Percentiles rank a stretch among this genome's conserved stretches.
Evolutionary conservation across 2,329 filamentous ascomycete species (phyloP).

Genomic region (Trichoderma sp.): DNA sequence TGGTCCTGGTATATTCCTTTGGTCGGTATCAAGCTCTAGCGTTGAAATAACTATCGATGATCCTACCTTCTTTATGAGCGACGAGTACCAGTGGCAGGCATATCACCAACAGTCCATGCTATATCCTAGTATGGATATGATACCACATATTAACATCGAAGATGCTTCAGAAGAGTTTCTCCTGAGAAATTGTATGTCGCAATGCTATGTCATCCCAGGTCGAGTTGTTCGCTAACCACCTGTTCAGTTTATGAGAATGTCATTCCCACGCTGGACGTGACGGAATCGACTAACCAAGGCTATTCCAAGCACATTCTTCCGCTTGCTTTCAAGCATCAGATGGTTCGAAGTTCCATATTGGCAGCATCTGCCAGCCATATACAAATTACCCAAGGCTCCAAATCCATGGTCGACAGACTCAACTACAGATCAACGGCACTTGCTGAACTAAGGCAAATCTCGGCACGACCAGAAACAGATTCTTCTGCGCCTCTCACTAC

Average conservation of each 20-base stretch:
- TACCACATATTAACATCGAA: slow-evolving; percentile 4
- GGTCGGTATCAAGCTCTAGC: neutral
- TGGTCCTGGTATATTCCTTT: neutral
- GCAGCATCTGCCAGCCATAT: slow-evolving; percentile 10
- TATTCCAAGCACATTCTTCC: slow-evolving; percentile 4
- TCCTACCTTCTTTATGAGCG: neutral
- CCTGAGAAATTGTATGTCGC: neutral
- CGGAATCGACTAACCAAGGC: neutral
- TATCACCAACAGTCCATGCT: neutral
- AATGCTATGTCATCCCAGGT: too few relatives aligned
- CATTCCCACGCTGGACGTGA: slow-evolving; percentile 8
- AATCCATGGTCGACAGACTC: neutral
- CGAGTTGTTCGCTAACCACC: neutral
- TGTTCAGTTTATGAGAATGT: neutral
- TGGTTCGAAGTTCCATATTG: slow-evolving; percentile 1
- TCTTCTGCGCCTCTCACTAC: neutral
- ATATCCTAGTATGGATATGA: neutral
- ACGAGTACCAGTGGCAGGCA: neutral
- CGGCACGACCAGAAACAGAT: slow-evolving; percentile 1
- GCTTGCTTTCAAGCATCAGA: neutral
- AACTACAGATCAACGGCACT: slow-evolving; percentile 2
- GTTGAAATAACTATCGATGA: neutral
- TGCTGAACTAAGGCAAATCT: neutral
- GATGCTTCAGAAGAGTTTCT: slow-evolving; percentile 2
- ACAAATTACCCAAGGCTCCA: neutral